Conservation (phyloP, 176 grass and related monocot species). For the Phyllostachys edulis region DNA sequence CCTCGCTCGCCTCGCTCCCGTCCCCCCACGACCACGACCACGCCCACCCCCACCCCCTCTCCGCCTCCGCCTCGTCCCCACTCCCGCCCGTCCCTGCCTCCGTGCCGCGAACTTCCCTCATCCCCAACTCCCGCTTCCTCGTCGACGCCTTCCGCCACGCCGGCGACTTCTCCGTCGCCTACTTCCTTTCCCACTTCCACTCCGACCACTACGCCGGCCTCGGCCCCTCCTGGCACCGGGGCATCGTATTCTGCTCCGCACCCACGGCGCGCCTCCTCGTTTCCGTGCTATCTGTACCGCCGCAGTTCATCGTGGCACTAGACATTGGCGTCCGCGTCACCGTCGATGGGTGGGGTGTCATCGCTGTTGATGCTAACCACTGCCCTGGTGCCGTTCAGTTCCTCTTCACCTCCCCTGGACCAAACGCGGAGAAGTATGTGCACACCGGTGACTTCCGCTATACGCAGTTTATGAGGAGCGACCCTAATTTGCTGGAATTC, state of each 20-base stretch:
- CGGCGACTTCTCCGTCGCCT: conserved; percentile 77
- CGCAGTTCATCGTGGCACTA: conserved; percentile 59
- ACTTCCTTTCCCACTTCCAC: conserved; percentile 98
- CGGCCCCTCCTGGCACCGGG: conserved; percentile 64
- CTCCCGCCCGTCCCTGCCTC: conserved; percentile 54
- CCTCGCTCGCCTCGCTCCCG: conserved; percentile 34
- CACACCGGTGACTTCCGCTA: conserved; percentile 88
- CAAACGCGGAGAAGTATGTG: conserved; percentile 54
- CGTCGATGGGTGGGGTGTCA: conserved; percentile 66
- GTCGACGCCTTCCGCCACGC: conserved; percentile 80
- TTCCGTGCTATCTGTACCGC: conserved; percentile 58
- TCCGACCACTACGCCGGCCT: conserved; percentile 85
- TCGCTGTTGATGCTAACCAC: conserved; percentile 79
- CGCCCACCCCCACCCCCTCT: conserved; percentile 17
- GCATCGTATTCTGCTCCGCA: conserved; percentile 72
- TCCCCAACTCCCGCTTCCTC: conserved; percentile 79
- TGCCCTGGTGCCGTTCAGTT: conserved; percentile 91
- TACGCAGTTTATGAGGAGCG: conserved; percentile 55
- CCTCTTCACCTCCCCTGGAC: conserved; percentile 56
- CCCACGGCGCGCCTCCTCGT: conserved; percentile 62
- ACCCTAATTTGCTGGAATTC: conserved; percentile 65
- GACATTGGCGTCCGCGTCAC: conserved; percentile 38
- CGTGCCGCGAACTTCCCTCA: conserved; percentile 47
- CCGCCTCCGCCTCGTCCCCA: conserved; percentile 20
- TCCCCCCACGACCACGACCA: conserved; percentile 24